Conservation (phyloP, 768 basidiomycete species). For the Cyclocybe cylindracea region DNA sequence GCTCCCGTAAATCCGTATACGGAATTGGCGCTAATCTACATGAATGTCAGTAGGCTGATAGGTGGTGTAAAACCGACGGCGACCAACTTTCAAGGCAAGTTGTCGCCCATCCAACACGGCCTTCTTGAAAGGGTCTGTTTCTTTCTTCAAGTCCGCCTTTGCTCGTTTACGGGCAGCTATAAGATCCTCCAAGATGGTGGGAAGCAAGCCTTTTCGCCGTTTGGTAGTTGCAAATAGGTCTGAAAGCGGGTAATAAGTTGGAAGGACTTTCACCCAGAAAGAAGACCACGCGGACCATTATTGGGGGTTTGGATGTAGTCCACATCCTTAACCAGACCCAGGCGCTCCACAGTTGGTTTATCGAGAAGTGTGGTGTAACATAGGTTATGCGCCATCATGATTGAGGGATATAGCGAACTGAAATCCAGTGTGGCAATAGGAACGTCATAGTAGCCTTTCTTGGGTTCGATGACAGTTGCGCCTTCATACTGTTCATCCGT, state of each 20-base stretch:
- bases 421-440: conserved; percentile 99
- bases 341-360: conserved; percentile 71
- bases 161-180: conserved; percentile 93
- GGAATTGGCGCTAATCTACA: conserved; percentile 96
- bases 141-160: conserved; percentile 94
- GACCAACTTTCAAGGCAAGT: conserved; percentile 83
- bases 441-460: conserved; percentile 92
- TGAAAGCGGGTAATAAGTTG: conserved; percentile 28
- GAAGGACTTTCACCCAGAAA: background rate
- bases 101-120: conserved; percentile 98
- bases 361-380: conserved; percentile 98
- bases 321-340: conserved; percentile 76
- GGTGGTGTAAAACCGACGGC: background rate
- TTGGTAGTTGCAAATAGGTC: conserved; percentile 81
- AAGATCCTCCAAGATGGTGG: conserved; percentile 90
- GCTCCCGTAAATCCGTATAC: conserved; percentile 99
- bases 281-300: conserved; percentile 59
- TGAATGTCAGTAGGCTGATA: background rate
- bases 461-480: conserved; percentile 97
- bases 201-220: conserved; percentile 85
- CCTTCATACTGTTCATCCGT: conserved; percentile 98
- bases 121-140: conserved; percentile 95
- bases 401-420: conserved; percentile 96
- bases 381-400: conserved; percentile 99
- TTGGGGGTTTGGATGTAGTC: conserved; percentile 97